These are phyloP conservation scores for Hericium rajendrae DNA, from an alignment of 768 basidiomycete species.

Conservation along the genomic window DNA sequence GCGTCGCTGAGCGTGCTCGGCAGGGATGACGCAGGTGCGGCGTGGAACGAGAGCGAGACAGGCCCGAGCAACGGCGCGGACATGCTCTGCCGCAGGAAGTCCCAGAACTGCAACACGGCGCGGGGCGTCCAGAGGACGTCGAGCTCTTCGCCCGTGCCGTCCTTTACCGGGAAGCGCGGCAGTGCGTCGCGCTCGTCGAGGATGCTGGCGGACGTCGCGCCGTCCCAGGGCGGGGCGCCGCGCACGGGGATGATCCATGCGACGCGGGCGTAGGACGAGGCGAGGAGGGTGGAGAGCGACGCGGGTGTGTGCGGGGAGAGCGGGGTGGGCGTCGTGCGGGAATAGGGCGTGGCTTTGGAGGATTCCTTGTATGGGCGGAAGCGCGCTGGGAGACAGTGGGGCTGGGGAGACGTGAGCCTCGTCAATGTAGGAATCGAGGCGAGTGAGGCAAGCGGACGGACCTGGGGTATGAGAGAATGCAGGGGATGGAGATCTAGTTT, in stretches of 20 bases:
- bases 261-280: constrained; percentile 27
- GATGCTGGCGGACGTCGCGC: constrained; percentile 33
- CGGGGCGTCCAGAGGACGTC: constrained; percentile 38
- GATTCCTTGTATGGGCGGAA: background rate
- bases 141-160: constrained; percentile 4
- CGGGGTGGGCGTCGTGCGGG: background rate
- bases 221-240: constrained; percentile 40
- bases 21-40: constrained; percentile 13
- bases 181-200: constrained; percentile 10
- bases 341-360: background rate
- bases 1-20: background rate
- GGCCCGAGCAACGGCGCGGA: constrained; percentile 28
- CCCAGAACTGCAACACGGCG: constrained; percentile 39
- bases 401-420: background rate
- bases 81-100: constrained; percentile 31
- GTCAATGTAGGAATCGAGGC: background rate
- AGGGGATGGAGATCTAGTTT: background rate
- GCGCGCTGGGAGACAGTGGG: background rate
- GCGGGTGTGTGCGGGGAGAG: background rate
- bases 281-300: background rate
- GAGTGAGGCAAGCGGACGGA: background rate
- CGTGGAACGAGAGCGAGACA: constrained; percentile 41
- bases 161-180: constrained; percentile 4
- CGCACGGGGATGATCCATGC: constrained; percentile 54
- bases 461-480: background rate